A percentile compares a stretch with the other conserved stretches of the same genome.
Conservation (phyloP, 2,329 filamentous ascomycete genomes). For the Parafenestella ontariensis region DNA sequence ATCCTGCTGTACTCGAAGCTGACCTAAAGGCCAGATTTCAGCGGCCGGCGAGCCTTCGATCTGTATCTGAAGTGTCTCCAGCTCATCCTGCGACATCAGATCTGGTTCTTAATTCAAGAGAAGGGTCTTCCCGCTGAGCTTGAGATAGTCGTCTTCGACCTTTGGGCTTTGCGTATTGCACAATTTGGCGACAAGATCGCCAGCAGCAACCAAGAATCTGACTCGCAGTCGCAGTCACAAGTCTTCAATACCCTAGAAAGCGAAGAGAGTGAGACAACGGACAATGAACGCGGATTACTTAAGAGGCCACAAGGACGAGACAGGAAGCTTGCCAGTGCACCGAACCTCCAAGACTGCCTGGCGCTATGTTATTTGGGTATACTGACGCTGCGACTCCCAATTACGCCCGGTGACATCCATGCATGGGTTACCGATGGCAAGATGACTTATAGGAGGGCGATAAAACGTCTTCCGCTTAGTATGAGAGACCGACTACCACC, state of each 20-base stretch:
- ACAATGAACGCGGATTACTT: constrained; percentile 30
- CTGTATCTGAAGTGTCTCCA: constrained; percentile 87
- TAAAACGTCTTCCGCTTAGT: constrained; percentile 64
- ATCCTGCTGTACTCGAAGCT: neutral
- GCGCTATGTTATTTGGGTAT: constrained; percentile 81
- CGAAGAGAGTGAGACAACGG: constrained; percentile 51
- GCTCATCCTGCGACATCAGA: constrained; percentile 81
- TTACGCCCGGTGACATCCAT: constrained; percentile 75
- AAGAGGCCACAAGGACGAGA: constrained; percentile 46
- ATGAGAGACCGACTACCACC: constrained; percentile 71
- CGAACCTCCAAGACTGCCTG: constrained; percentile 76
- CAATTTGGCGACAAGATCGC: constrained; percentile 58
- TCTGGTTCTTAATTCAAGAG: constrained; percentile 72
- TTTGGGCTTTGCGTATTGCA: constrained; percentile 80
- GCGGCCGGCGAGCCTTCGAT: constrained; percentile 72
- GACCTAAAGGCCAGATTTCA: constrained; percentile 58
- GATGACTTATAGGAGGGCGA: constrained; percentile 74
- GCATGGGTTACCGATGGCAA: constrained; percentile 71
- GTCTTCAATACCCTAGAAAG: constrained; percentile 65
- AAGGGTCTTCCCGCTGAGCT: constrained; percentile 74
- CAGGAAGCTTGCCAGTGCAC: constrained; percentile 60
- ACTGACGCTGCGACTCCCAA: constrained; percentile 75
- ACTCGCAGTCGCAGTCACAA: constrained; percentile 57
- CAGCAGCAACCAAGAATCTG: constrained; percentile 41
- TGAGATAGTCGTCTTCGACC: constrained; percentile 78